phyloP scores from a whole-genome alignment of 805 yeast genomes.

The Saccharomycopsis sp. region DNA sequence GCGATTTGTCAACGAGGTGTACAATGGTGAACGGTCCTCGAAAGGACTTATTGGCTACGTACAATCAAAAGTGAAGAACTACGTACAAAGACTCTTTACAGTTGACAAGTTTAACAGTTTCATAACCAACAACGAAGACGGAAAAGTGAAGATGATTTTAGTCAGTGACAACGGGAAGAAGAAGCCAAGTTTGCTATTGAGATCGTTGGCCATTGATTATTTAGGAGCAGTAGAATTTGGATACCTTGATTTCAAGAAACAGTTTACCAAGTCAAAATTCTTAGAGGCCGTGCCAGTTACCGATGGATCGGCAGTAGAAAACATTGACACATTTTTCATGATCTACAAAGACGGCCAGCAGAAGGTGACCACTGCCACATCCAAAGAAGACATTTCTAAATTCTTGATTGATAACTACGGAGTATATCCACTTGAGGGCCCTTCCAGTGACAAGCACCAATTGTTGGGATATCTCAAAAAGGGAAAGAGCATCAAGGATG shows the following conservation, averaged over 20 bases:
- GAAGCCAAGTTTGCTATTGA: slow-evolving; percentile 48
- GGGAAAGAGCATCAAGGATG: slow-evolving; percentile 21
- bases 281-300: slow-evolving; percentile 17
- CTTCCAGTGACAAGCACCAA: slow-evolving; percentile 26
- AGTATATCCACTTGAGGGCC: slow-evolving; percentile 29
- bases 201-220: slow-evolving; percentile 66
- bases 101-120: slow-evolving; percentile 28
- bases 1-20: slow-evolving; percentile 47
- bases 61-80: slow-evolving; percentile 56
- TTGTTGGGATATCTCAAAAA: slow-evolving; percentile 23
- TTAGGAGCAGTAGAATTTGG: slow-evolving; percentile 45
- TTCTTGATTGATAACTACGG: slow-evolving; percentile 23
- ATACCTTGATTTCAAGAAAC: slow-evolving; percentile 31
- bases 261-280: slow-evolving; percentile 25
- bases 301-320: slow-evolving; percentile 12
- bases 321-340: slow-evolving; percentile 22
- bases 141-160: slow-evolving; percentile 40
- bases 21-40: slow-evolving; percentile 54
- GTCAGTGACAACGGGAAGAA: slow-evolving; percentile 39
- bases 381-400: slow-evolving; percentile 25
- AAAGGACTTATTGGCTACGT: slow-evolving; percentile 49
- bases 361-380: slow-evolving; percentile 23
- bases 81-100: slow-evolving; percentile 46
- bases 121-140: slow-evolving; percentile 13
- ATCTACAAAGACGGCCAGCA: slow-evolving; percentile 23